Base-by-base conservation (phyloP, 2,329 filamentous ascomycete genomes). In the Nemania diffusa region DNA sequence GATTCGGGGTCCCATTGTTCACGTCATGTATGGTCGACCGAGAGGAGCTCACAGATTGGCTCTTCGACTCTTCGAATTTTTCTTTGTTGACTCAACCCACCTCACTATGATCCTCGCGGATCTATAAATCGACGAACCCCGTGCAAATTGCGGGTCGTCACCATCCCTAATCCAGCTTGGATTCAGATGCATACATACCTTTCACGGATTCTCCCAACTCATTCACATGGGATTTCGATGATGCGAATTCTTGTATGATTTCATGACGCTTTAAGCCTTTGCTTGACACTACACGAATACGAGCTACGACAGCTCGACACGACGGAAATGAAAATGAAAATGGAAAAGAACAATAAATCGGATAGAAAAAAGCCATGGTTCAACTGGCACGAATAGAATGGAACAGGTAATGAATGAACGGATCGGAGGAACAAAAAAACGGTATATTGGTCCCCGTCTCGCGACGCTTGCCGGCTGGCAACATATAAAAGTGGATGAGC, bases 401-500 rank as follows among this genome's bases (percentile, higher is more conserved):
- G 34, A 15, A 40, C 34, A 40, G 15, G 11, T 40, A 40, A 40
- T 40, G 34, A 40, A 40, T 9, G 5, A 29, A 61, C 13, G 51
- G n/a, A 52, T 20, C 8, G 26, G 42, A 51, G 32, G 32, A 34
- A 40, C 34, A 50, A 26, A 9, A 55, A 22, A 40, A 32, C n/a
- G n/a, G 15, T 57, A 63, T 17, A 57, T 27, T 20, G 29, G 34
- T 40, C 15, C 24, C 24, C 32, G 62, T 65, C 62, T 65, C 62
- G 42, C 62, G 62, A 65, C 62, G 50, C 50, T 15, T 50, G 53
- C 20, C 26, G 53, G 22, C 20, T 40, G 61, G 61, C 29, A 13
- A 40, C 15, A 40, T 40, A 40, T 40, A 40, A 40, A 40, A 3
- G 11, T 13, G 34, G 34, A 57, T 52, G 57, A 50, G 52, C 13